phyloP scores from a whole-genome alignment of 176 grass and related monocot genomes.

The Oryza longistaminata region DNA sequence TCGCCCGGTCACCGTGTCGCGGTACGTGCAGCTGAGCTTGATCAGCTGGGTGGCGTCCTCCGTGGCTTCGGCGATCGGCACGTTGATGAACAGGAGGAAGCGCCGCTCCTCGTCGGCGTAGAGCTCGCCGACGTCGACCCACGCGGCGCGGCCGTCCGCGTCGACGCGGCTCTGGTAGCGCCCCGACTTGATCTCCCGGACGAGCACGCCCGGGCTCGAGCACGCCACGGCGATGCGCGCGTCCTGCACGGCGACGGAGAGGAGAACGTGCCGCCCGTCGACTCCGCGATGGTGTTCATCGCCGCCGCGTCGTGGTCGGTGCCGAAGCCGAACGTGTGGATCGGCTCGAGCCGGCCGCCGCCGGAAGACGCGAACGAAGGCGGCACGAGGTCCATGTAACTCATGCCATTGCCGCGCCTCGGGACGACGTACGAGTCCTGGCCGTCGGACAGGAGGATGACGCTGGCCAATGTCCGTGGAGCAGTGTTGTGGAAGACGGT shows the following conservation, averaged over 20 bases:
- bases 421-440: too few species aligned
- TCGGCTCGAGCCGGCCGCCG: too few species aligned
- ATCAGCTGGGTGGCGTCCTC: conserved; percentile 19
- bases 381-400: too few species aligned
- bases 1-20: conserved; percentile 21
- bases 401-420: too few species aligned
- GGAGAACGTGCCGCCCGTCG: conserved; percentile 59
- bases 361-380: too few species aligned
- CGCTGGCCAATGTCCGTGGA: too few species aligned
- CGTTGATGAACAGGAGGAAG: conserved; percentile 45
- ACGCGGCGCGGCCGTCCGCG: conserved; percentile 23
- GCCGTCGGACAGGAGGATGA: too few species aligned
- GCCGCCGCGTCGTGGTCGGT: conserved; percentile 50
- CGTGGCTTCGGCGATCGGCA: conserved; percentile 11
- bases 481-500: too few species aligned
- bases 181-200: background rate
- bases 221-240: conserved; percentile 36
- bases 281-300: conserved; percentile 56
- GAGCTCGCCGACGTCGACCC: conserved; percentile 45
- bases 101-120: conserved; percentile 60
- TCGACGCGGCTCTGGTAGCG: conserved; percentile 38
- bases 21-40: conserved; percentile 43
- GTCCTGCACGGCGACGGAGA: conserved; percentile 48
- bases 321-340: conserved; percentile 62
- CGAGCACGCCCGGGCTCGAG: conserved; percentile 27